Percentiles rank a stretch among this genome's conserved stretches.
phyloP scores from a whole-genome alignment of 768 basidiomycete genomes.

The Pulveroboletus sp. region DNA sequence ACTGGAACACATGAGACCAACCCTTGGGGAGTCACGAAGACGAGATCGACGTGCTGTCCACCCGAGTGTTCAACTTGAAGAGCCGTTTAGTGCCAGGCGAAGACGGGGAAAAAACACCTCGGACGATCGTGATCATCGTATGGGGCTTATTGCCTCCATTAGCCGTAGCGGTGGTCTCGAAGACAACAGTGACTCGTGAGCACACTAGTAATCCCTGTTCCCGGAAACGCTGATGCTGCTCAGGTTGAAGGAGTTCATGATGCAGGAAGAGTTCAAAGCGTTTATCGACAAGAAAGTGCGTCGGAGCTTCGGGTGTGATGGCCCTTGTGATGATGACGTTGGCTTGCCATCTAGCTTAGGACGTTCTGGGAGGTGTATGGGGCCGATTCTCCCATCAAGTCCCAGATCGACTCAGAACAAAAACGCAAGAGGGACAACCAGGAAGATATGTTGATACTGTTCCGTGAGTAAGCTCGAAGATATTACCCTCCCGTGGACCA shows the following conservation, averaged over 20 bases:
- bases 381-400: constrained; percentile 9
- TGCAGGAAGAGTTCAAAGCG: constrained; percentile 63
- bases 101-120: constrained; percentile 3
- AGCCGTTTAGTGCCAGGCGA: background rate
- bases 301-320: background rate
- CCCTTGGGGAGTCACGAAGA: constrained; percentile 3
- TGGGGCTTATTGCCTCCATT: constrained; percentile 67
- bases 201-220: background rate
- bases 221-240: constrained; percentile 31
- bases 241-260: constrained; percentile 55
- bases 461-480: constrained; percentile 44
- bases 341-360: constrained; percentile 38
- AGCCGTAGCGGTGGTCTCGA: constrained; percentile 75
- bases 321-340: background rate
- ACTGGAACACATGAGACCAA: constrained; percentile 11
- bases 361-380: constrained; percentile 41
- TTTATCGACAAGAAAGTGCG: constrained; percentile 65
- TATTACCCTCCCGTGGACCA: background rate
- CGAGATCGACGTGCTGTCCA: constrained; percentile 10
- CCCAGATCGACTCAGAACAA: constrained; percentile 16
- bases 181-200: constrained; percentile 73
- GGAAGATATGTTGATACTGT: constrained; percentile 68
- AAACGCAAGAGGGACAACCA: constrained; percentile 47
- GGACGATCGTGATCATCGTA: constrained; percentile 28
- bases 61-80: background rate